Evolutionary conservation across 352 stramenopile species (phyloP).

Genomic region (Sclerospora graminicola): DNA sequence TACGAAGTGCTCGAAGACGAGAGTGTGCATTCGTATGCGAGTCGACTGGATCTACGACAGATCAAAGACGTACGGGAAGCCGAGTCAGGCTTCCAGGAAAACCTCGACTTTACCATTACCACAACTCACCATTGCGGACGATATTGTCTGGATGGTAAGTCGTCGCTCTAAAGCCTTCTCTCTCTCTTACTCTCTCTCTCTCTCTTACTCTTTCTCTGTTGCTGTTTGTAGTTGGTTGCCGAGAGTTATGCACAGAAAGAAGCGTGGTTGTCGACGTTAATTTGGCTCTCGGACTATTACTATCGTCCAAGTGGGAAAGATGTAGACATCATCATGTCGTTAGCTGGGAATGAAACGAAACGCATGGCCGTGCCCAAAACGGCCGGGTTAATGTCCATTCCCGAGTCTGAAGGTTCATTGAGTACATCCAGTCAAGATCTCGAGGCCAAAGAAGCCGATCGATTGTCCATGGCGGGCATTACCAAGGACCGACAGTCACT

Average conservation of each 20-base stretch:
- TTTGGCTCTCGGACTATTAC: conserved; percentile 83
- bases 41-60: conserved; percentile 53
- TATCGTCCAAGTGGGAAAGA: conserved; percentile 29
- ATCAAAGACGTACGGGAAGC: conserved; percentile 79
- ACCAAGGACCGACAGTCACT: conserved; percentile 20
- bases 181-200: conserved; percentile 5
- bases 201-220: conserved; percentile 8
- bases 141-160: conserved; percentile 76
- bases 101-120: conserved; percentile 80
- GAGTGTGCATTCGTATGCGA: conserved; percentile 53
- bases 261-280: conserved; percentile 74
- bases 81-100: conserved; percentile 70
- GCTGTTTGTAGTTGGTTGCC: conserved; percentile 43
- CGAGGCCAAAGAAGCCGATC: conserved; percentile 16
- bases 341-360: conserved; percentile 22
- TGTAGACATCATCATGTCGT: conserved; percentile 13
- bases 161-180: too few species aligned
- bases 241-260: conserved; percentile 78
- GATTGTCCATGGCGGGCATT: conserved; percentile 17
- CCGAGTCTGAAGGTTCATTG: conserved; percentile 28
- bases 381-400: conserved; percentile 34
- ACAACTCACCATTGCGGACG: conserved; percentile 63
- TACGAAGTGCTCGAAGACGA: conserved; percentile 76
- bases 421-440: conserved; percentile 19
- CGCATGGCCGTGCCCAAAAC: conserved; percentile 33